These are phyloP conservation scores for Globisporangium ultimum DNA, from an alignment of 352 stramenopile species.

Conservation along the genomic window DNA sequence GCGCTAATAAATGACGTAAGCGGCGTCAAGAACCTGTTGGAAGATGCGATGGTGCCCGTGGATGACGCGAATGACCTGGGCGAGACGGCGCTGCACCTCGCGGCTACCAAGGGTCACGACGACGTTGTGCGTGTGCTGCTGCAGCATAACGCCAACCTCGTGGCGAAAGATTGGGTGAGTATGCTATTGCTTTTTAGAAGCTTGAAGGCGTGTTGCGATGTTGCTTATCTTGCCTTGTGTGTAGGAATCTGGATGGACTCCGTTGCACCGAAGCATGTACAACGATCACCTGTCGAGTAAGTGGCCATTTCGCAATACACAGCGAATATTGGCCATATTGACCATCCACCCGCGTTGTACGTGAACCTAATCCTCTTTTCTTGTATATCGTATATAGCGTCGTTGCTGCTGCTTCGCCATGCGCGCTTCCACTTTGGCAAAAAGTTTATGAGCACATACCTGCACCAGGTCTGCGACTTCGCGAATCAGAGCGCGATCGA, in stretches of 20 bases:
- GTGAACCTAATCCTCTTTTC: no score
- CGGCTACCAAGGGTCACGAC: conserved; percentile 51
- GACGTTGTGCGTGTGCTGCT: conserved; percentile 53
- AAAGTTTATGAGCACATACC: conserved; percentile 45
- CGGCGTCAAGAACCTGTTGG: conserved; percentile 17
- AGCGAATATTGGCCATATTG: no score
- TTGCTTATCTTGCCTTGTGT: conserved; percentile 15
- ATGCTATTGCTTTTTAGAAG: background rate
- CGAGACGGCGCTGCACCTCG: conserved; percentile 75
- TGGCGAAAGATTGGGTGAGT: conserved; percentile 60
- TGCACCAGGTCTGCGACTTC: conserved; percentile 51
- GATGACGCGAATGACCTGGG: conserved; percentile 66
- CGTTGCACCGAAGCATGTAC: conserved; percentile 72
- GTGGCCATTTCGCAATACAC: no score
- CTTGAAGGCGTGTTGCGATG: background rate
- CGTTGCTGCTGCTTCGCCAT: conserved; percentile 66
- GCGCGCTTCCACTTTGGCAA: conserved; percentile 43
- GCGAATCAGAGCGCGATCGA: conserved; percentile 60
- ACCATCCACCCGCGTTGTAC: no score
- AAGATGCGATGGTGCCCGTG: conserved; percentile 27
- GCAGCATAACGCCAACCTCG: conserved; percentile 44
- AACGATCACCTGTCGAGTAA: conserved; percentile 65
- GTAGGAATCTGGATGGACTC: conserved; percentile 81
- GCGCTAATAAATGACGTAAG: conserved; percentile 1
- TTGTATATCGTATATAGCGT: no score